Evolutionary conservation across 495 filamentous ascomycete species (phyloP).

Genomic region (Xylaria sp.): DNA sequence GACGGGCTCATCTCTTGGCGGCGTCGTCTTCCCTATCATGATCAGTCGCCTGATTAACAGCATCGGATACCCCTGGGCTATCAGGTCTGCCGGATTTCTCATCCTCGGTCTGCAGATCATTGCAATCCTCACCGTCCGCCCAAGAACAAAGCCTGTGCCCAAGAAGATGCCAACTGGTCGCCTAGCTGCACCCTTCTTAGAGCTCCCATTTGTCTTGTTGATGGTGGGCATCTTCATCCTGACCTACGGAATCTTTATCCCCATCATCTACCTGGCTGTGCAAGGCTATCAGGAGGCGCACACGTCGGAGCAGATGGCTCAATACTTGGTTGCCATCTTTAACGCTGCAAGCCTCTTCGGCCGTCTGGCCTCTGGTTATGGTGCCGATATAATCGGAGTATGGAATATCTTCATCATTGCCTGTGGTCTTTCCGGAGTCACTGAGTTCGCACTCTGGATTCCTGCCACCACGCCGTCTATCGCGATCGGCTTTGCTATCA

Average conservation of each 20-base stretch:
- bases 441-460: conserved; percentile 68
- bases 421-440: conserved; percentile 57
- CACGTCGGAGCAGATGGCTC: conserved; percentile 58
- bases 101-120: neutral
- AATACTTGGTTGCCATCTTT: conserved; percentile 67
- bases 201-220: neutral
- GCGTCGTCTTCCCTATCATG: neutral
- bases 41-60: conserved; percentile 4
- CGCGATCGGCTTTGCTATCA: conserved; percentile 22
- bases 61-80: neutral
- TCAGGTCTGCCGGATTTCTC: neutral
- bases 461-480: conserved; percentile 38
- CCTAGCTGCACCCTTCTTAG: neutral
- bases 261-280: conserved; percentile 66
- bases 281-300: conserved; percentile 54
- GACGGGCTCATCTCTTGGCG: neutral
- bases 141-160: neutral
- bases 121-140: neutral
- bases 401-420: conserved; percentile 65
- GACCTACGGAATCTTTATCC: conserved; percentile 60
- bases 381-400: conserved; percentile 67
- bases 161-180: conserved; percentile 5
- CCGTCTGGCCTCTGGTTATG: conserved; percentile 62
- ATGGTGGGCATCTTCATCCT: conserved; percentile 7
- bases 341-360: conserved; percentile 50